Evolutionary conservation across 495 filamentous ascomycete species (phyloP).

Genomic region (Hypomontagnella monticulosa): DNA sequence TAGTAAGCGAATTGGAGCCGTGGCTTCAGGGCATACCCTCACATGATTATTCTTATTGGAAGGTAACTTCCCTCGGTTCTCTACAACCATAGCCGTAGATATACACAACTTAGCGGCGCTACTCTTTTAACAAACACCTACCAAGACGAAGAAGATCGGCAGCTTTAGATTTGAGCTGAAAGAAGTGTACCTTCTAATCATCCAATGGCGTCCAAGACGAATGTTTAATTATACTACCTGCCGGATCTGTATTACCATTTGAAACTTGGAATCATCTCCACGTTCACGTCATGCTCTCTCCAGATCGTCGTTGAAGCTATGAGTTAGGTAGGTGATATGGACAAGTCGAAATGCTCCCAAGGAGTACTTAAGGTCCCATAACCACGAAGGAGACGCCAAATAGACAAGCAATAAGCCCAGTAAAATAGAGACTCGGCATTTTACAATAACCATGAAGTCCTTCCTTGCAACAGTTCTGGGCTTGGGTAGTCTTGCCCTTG

Average conservation of each 20-base stretch:
- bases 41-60: background rate
- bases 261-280: background rate
- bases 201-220: conserved; percentile 2
- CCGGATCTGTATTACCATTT: conserved; percentile 2
- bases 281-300: background rate
- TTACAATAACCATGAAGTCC: conserved; percentile 25
- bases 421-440: background rate
- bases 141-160: conserved; percentile 19
- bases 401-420: background rate
- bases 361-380: conserved; percentile 6
- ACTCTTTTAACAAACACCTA: conserved; percentile 8
- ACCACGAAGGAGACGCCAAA: background rate
- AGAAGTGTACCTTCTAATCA: background rate
- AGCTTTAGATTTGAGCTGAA: conserved; percentile 14
- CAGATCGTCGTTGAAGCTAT: background rate
- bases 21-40: background rate
- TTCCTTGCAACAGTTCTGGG: conserved; percentile 16
- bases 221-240: conserved; percentile 8
- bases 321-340: background rate
- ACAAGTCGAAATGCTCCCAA: background rate
- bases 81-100: background rate
- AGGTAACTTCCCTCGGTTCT: background rate
- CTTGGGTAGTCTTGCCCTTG: conserved; percentile 47
- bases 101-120: conserved; percentile 1
- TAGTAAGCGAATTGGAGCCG: conserved; percentile 18